A percentile compares a stretch with the other conserved stretches of the same genome.
Conservation (phyloP, 345 rosid species). For the Populus pruinosa region DNA sequence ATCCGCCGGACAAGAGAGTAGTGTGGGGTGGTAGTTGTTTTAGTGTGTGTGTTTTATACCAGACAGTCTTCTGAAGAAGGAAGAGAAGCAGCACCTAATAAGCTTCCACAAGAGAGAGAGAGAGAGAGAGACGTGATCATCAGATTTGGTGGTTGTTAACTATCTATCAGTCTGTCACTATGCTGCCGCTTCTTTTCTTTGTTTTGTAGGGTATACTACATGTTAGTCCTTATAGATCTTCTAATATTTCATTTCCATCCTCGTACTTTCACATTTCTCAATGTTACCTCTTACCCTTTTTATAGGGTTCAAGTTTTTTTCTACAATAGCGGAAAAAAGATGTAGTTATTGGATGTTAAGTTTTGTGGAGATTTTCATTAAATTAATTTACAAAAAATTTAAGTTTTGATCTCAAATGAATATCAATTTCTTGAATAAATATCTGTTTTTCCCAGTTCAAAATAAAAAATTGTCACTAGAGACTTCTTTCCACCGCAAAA, state of each 20-base stretch:
- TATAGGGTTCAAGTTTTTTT: too few species aligned
- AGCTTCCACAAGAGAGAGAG: slow-evolving; percentile 4
- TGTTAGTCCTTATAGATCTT: not conserved
- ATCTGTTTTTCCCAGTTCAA: too few species aligned
- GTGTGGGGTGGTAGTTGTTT: not conserved
- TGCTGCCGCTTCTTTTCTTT: too few species aligned
- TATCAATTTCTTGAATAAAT: not conserved
- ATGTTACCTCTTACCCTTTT: too few species aligned
- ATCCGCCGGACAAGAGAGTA: not conserved
- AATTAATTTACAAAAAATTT: too few species aligned
- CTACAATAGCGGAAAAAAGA: too few species aligned
- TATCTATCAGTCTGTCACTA: too few species aligned
- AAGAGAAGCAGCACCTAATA: slow-evolving; percentile 10
- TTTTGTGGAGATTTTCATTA: too few species aligned
- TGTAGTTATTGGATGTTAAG: too few species aligned
- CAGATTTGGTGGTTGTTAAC: slow-evolving; percentile 6
- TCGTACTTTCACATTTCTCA: not conserved
- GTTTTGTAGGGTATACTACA: too few species aligned
- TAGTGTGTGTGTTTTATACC: not conserved
- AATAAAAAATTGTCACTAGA: too few species aligned
- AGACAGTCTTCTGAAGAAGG: slow-evolving; percentile 10
- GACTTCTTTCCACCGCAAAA: too few species aligned
- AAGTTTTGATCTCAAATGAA: not conserved
- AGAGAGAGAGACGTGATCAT: not conserved
- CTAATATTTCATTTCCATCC: not conserved